Evolutionary conservation across 139 green algal genomes (phyloP), one percentile per base, ranked within the genome.

Genomic region (Astrephomene gubernaculifera): DNA sequence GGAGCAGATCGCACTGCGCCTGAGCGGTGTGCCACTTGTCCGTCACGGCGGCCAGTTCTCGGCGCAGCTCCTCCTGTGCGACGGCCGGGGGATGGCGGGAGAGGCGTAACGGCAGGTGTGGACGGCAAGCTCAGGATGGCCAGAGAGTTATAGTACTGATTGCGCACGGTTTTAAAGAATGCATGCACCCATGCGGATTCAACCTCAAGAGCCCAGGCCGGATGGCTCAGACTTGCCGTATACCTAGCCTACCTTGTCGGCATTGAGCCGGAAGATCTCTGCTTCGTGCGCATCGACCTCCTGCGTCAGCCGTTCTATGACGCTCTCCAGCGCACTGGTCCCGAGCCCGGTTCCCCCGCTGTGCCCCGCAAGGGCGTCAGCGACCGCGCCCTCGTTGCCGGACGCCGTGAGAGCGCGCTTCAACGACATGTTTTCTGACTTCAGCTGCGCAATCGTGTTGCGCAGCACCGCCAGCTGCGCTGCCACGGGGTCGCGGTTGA

Each of bases 401-500:
- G 27, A 67, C 61, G 43, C 64, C 79, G 54, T 69, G 21, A 91
- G 52, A 29, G 83, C 72, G 29, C 83, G 80, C 70, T 57, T 54
- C 29, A 83, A 39, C 31, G 60, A 63, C 14, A 44, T 17, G 67
- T 91, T 91, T 74, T 97, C 95, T 9, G 92, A 88, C 4, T 89
- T 81, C 4, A 91, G 88, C 22, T 86, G 75, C 2, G 91, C 93
- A 9, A 98, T 82, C 85, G 97, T 93, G 78, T 95, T 90, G 21
- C 96, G 89, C 67, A 98, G 90, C n/a, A 91, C 79, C 21, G 93
- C 87, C 3, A 97, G 85, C 87, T 97, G 92, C 31, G 93, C 93
- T 12, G 94, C 93, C 38, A 94, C 86, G 4, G 95, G 96, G 90
- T 98, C 96, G 4, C 95, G 81, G 83, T 99, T 99, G 27, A 99